Evolutionary conservation across 495 filamentous ascomycete genomes (phyloP), one percentile per base, ranked within the genome.

Genomic region (Talaromyces stipitatus): DNA sequence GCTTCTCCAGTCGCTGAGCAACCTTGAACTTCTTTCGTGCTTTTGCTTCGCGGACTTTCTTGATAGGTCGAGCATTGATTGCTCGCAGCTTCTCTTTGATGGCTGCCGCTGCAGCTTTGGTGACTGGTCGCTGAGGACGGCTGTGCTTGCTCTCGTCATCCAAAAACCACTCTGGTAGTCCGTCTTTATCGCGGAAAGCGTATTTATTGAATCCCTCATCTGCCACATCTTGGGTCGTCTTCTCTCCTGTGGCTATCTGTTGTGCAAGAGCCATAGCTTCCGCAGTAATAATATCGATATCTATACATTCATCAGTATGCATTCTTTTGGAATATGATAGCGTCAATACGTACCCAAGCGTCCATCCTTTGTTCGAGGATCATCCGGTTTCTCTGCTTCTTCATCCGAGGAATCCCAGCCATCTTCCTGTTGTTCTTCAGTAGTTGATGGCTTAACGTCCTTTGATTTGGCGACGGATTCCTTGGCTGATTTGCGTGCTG

Each of bases 201-300:
- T 86, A 88, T 64, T 92, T 92, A 77, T 95, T 96, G 80, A 91
- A 99, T 32, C 84, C 85, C 54, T 97, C 92, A 66, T 99, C 95
- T 26, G 92, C 69, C 2, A 96, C 70, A 64, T 95, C 88, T 50
- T 83, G 65, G 22, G 79, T 84, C 9, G 85, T 87, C 67, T 86
- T 92, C 64, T 94, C 79, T 22, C 95, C 95, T 0, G 85, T 86
- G 22, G 91, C 94, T 57, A 99, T 83, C 64, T 89, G 82, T 56
- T 97, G 94, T 2, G 94, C 94, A n/a, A 99, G 79, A 7, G 90
- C 91, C 94, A 99, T 99, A 58, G 94, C 94, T 76, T 99, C 95
- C 18, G 92, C 94, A 8, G 94, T 99, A 62, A 97, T 94, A 64
- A 99, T 97, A 69, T 97, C 89, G 75, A 99, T 97, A 61, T 96